Evolutionary conservation across 306 rosid genomes (phyloP).

Genomic region (Cicer bijugum): DNA sequence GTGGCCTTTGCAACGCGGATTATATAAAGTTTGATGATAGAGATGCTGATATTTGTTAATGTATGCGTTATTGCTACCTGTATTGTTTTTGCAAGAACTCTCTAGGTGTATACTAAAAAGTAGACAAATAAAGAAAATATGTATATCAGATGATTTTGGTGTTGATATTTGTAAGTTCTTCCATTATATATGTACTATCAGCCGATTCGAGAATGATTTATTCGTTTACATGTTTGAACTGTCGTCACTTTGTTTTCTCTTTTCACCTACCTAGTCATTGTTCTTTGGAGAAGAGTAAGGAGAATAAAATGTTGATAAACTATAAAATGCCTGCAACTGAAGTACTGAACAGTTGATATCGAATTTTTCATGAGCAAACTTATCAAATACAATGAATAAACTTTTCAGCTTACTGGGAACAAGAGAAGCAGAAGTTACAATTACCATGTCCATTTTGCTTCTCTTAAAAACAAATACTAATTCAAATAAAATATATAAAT

Average conservation of each 20-base stretch:
- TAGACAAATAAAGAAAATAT: slow-evolving; percentile 8
- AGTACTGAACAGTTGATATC: not conserved
- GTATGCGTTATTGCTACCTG: slow-evolving; percentile 38
- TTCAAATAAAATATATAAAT: not conserved
- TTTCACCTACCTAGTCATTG: not conserved
- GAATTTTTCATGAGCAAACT: not conserved
- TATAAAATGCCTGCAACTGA: not conserved
- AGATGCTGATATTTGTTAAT: slow-evolving; percentile 46
- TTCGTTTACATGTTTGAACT: slow-evolving; percentile 15
- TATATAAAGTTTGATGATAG: slow-evolving; percentile 49
- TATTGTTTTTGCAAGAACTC: slow-evolving; percentile 23
- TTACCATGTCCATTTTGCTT: slow-evolving; percentile 18
- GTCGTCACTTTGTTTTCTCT: not conserved
- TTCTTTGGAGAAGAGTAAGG: not conserved
- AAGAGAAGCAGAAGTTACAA: slow-evolving; percentile 35
- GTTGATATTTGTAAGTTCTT: slow-evolving; percentile 25
- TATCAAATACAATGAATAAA: not conserved
- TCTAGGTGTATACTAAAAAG: slow-evolving; percentile 39
- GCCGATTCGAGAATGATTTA: slow-evolving; percentile 29
- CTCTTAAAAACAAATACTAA: slow-evolving; percentile 11
- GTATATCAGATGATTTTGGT: slow-evolving; percentile 37
- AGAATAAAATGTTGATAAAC: not conserved
- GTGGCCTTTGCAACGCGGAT: slow-evolving; percentile 57
- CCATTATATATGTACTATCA: slow-evolving; percentile 14
- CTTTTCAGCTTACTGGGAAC: not conserved